A percentile compares a stretch with the other conserved stretches of the same genome.
Conservation (phyloP, 441 rosid genomes). For the Cnidoscolus chayamansa region DNA sequence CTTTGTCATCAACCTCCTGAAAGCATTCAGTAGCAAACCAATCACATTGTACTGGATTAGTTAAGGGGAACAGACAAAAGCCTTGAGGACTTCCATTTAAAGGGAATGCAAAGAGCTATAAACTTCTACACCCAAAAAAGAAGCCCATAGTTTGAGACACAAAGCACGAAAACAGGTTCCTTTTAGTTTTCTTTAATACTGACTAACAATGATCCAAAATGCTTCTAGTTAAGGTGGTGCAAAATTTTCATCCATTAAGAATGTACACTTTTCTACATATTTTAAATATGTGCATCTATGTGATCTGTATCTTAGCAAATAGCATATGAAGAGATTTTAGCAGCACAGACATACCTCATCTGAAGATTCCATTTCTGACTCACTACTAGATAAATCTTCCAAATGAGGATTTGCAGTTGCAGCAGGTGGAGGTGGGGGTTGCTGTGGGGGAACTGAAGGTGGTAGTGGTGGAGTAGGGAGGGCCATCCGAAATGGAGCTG, state of each 20-base stretch:
- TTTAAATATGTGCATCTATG: background rate
- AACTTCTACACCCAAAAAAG: background rate
- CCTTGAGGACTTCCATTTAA: background rate
- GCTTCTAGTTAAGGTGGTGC: background rate
- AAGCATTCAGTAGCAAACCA: slow-evolving; percentile 21
- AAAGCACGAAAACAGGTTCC: background rate
- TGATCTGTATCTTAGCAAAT: background rate
- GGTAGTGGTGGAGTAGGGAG: slow-evolving; percentile 92
- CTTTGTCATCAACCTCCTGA: slow-evolving; percentile 45
- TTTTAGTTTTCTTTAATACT: background rate
- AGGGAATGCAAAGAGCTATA: background rate
- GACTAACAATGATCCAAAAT: background rate
- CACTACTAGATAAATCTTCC: slow-evolving; percentile 64
- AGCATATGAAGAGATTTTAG: background rate
- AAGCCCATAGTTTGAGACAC: background rate
- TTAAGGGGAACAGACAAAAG: slow-evolving; percentile 2
- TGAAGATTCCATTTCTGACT: slow-evolving; percentile 92
- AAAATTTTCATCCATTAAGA: background rate
- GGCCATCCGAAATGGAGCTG: slow-evolving; percentile 94
- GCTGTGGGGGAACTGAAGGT: slow-evolving; percentile 44
- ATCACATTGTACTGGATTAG: slow-evolving; percentile 9
- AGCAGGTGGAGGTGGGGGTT: slow-evolving; percentile 44
- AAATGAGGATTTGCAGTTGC: slow-evolving; percentile 34
- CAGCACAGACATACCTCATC: slow-evolving; percentile 52
- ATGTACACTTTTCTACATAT: background rate